Conservation (phyloP, 2,329 filamentous ascomycete genomes). For the Colletotrichum gigasporum region DNA sequence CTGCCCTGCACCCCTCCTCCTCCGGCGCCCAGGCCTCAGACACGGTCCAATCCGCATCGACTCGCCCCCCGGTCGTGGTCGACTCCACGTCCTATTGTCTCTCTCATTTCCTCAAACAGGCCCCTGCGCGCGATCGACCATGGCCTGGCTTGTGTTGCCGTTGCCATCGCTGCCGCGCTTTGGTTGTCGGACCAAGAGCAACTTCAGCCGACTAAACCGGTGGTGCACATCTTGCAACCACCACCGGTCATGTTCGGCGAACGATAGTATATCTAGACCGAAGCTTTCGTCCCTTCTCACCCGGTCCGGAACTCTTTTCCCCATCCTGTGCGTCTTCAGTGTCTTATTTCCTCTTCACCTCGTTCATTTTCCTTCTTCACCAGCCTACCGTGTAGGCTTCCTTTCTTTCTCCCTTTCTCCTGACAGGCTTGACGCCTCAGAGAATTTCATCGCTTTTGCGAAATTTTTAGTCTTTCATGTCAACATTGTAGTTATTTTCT, state of each 20-base stretch:
- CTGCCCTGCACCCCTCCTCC: not conserved
- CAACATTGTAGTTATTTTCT: not conserved
- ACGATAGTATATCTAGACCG: slow-evolving; percentile 11
- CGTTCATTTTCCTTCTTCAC: not conserved
- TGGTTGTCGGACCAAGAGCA: not conserved
- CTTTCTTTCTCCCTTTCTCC: not conserved
- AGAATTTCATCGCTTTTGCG: not conserved
- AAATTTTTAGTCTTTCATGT: not conserved
- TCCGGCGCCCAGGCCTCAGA: not conserved
- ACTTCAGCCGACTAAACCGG: not conserved
- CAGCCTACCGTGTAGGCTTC: slow-evolving; percentile 10
- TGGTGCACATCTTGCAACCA: not conserved
- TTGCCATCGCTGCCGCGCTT: not conserved
- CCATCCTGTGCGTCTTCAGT: not conserved
- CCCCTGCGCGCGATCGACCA: not conserved
- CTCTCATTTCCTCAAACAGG: slow-evolving; percentile 3
- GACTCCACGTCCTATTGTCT: not conserved
- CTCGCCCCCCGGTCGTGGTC: not conserved
- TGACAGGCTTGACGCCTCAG: slow-evolving; percentile 26
- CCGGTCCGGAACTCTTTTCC: not conserved
- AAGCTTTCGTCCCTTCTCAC: not conserved
- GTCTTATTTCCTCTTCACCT: not conserved
- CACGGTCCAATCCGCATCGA: not conserved
- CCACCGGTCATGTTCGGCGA: not conserved
- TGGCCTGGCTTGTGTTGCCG: not conserved